Percentiles rank a stretch among this genome's conserved stretches.
Evolutionary conservation across 1,139 yeast species (phyloP).

Genomic region (Geotrichum fermentans): DNA sequence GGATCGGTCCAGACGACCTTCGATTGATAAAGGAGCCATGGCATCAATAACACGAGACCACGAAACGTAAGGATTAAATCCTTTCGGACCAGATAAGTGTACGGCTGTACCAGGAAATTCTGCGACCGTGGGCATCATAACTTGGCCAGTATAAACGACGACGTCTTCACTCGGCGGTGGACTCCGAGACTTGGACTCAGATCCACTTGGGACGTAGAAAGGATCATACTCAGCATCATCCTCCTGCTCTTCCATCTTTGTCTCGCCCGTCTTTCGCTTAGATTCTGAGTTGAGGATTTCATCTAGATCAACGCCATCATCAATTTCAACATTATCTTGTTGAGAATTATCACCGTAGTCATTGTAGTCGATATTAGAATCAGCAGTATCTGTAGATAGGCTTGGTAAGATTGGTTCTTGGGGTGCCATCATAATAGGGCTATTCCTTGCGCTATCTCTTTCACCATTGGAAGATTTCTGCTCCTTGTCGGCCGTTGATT

Average conservation of each 20-base stretch:
- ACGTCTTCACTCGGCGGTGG: neutral
- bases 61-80: conserved; percentile 24
- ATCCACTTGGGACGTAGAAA: neutral
- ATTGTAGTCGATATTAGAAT: conserved; percentile 3
- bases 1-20: conserved; percentile 55
- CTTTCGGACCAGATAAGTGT: conserved; percentile 43
- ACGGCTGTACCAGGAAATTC: conserved; percentile 45
- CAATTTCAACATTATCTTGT: conserved; percentile 31
- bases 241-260: neutral
- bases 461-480: conserved; percentile 20
- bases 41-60: conserved; percentile 37
- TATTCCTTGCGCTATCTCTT: conserved; percentile 17
- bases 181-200: neutral
- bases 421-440: neutral
- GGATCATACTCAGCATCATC: conserved; percentile 21
- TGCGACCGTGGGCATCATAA: conserved; percentile 53
- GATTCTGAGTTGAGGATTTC: conserved; percentile 33
- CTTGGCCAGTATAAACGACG: conserved; percentile 51
- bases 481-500: conserved; percentile 15
- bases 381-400: neutral
- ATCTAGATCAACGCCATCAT: conserved; percentile 36
- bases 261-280: neutral
- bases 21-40: conserved; percentile 44
- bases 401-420: neutral
- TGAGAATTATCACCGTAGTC: conserved; percentile 24